Base-by-base conservation (phyloP, 2,329 filamentous ascomycete species). In the Sporothrix globosa region DNA sequence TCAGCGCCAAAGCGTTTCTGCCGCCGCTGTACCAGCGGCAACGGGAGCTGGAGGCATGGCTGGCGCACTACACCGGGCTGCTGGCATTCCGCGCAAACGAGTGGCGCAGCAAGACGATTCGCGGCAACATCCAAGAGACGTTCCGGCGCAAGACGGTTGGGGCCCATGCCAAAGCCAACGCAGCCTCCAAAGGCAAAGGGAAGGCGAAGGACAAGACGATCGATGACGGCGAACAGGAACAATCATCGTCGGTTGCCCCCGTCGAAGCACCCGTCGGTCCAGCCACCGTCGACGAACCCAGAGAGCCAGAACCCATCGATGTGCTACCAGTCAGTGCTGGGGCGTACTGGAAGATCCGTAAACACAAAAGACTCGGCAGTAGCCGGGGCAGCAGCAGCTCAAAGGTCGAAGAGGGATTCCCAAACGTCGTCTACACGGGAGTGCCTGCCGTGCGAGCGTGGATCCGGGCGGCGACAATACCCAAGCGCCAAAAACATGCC, bases 391-490 rank as follows among this genome's bases (percentile, higher is more conserved):
- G 14, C 24, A 24, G 14, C 21, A n/a, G 13, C 24, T 7, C 17
- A 19, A 30, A 11, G 3, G 17, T 56, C 13, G 30, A 39, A 3
- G n/a, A 65, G 44, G 72, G 27, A n/a, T 72, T 65, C 34, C 70
- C 70, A 2, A 41, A 46, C 0, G 34, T 0, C 1, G 10, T 7
- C 1, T 73, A 61, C 67, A 68, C 70, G 0, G 72, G 72, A 2
- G 50, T 73, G 5, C 72, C 72, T 3, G 69, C 69, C 1, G 13
- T 72, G 67, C 41, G 54, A 1, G 27, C 69, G 0, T 73, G 72
- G 72, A 69, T 73, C 50, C 69, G 70, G 3, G 24, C 34, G 1
- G 67, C 72, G 2, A 67, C 67, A 0, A 34, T 71, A 19, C 70
- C 72, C 4, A 27, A 21, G 19, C 72, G 72, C 3, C 54, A 34